Evolutionary conservation across 78 protist genomes (phyloP).

Genomic region (Dictyostelium firmibasis): DNA sequence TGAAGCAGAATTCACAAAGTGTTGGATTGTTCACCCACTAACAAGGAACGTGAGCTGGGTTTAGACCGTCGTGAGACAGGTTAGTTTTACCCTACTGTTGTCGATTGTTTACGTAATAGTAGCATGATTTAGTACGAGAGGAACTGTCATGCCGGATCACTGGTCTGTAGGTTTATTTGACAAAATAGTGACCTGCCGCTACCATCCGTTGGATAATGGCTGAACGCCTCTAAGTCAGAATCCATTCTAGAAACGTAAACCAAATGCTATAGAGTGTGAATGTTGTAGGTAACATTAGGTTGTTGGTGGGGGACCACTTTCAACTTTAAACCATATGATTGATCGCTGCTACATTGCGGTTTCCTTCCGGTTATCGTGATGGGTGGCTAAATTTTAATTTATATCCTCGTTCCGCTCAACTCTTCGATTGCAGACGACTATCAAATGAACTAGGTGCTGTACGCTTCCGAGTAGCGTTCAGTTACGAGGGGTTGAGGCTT

Average conservation of each 20-base stretch:
- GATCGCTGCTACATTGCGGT: no score
- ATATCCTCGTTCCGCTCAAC: neutral
- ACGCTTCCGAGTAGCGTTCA: conserved; percentile 9
- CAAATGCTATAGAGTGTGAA: neutral
- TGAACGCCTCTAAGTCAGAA: conserved; percentile 92
- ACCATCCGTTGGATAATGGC: conserved; percentile 77
- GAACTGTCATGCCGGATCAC: conserved; percentile 83
- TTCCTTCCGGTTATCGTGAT: no score
- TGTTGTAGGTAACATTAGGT: no score
- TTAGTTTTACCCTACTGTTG: conserved; percentile 93
- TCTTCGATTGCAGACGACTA: neutral
- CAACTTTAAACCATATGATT: no score
- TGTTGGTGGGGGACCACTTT: no score
- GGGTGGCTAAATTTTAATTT: no score
- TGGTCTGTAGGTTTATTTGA: conserved; percentile 79
- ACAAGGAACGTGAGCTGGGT: conserved; percentile 96
- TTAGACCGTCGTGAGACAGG: conserved; percentile 97
- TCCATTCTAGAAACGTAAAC: conserved; percentile 2
- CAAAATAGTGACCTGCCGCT: conserved; percentile 79
- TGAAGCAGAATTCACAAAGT: conserved; percentile 88
- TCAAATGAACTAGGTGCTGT: conserved; percentile 7
- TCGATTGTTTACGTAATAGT: conserved; percentile 29
- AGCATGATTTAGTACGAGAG: conserved; percentile 90
- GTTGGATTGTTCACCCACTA: conserved; percentile 96
- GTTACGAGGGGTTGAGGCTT: conserved; percentile 3